Conservation (phyloP, 139 green algal genomes). For the Chlamydomonas schloesseri region DNA sequence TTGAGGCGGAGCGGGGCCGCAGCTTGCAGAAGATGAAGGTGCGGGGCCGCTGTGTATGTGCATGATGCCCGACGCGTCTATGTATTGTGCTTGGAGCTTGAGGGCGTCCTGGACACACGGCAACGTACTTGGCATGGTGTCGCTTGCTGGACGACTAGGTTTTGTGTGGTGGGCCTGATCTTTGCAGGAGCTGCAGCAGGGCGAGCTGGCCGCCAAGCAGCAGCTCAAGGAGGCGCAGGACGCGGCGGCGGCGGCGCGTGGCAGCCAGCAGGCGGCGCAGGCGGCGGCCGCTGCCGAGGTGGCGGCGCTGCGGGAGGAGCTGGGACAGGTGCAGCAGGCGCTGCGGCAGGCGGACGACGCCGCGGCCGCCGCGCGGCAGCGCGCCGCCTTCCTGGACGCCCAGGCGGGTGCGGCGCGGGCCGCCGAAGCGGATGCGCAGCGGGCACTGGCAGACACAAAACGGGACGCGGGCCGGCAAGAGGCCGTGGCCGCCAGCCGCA, state of each 20-base stretch:
- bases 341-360: neutral
- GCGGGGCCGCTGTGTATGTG: no score
- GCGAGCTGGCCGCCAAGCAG: neutral
- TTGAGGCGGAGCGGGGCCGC: slow-evolving; percentile 9
- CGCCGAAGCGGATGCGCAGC: slow-evolving; percentile 8
- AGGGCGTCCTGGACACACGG: neutral
- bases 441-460: neutral
- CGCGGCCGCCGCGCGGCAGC: neutral
- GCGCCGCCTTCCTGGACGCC: slow-evolving; percentile 11
- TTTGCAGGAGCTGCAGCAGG: neutral
- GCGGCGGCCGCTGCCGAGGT: neutral
- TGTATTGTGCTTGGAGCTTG: neutral
- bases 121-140: no score
- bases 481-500: neutral
- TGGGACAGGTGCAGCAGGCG: neutral
- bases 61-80: no score
- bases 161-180: no score
- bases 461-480: neutral
- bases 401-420: neutral
- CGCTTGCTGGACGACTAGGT: no score
- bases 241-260: neutral
- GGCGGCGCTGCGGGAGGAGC: slow-evolving; percentile 28
- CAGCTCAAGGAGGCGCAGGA: neutral
- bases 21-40: slow-evolving; percentile 8
- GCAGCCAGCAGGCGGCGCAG: neutral